Evolutionary conservation across 1,139 yeast genomes (phyloP), one percentile per base, ranked within the genome.

Genomic region (Suzukiozyma palmioleophila): DNA sequence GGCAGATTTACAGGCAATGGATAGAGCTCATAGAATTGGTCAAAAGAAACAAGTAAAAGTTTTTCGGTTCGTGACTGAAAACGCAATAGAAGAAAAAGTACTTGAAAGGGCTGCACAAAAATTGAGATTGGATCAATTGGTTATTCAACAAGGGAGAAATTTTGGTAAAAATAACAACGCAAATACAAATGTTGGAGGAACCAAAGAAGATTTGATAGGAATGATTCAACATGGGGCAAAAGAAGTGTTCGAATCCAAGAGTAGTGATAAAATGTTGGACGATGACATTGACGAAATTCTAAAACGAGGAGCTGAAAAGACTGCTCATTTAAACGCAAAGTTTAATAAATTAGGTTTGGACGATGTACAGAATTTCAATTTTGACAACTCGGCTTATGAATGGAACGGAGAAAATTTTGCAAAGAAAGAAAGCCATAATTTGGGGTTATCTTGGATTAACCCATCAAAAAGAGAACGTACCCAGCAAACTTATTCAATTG

Each of bases 221-320:
- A 92, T 92, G 97, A 92, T 92, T 60, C 97, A 92, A 58, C 96
- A 87, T 58, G 98, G 98, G 48, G 98, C 97, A 1, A 84, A 86
- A 51, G 81, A 82, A 42, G 94, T 92, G 6, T 84, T 92, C 56
- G 83, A 81, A 43, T 64, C 73, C 22, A 60, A 69, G 28, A 64
- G 57, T 22, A 57, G 54, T 3, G 54, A 56, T 14, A 53, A 57
- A 14, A 67, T 73, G 52, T 69, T 77, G 27, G 86, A 83, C 41
- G 79, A 79, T 44, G 96, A 89, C 56, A 82, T 92, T 47, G 98
- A 90, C 39, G 79, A 74, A 0, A 82, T 92, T 48, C 71, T 92
- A 51, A 69, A 75, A 38, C 73, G 77, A 50, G 96, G 97, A 28
- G 86, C 88, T 41, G 84, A 80, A 48, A 86, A 86, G 52, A 92